Conservation (phyloP, 306 rosid species). For the Dalbergia oliveri region DNA sequence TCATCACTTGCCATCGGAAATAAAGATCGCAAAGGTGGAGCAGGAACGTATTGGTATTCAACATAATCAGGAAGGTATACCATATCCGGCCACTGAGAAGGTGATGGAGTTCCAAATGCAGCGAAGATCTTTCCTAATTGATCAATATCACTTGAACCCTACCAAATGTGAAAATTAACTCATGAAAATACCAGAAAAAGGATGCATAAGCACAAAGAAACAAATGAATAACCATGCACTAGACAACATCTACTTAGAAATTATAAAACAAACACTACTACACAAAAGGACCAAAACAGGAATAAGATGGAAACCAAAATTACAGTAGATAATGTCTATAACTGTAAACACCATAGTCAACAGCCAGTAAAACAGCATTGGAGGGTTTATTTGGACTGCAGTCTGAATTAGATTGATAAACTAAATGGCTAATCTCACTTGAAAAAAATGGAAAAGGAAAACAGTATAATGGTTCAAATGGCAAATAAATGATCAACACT, state of each 20-base stretch:
- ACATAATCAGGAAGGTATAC: constrained; percentile 90
- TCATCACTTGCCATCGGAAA: constrained; percentile 96
- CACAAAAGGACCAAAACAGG: constrained; percentile 12
- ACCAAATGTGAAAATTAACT: constrained; percentile 34
- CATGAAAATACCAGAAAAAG: constrained; percentile 34
- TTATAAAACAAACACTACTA: background rate
- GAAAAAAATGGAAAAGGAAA: background rate
- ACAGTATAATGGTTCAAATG: constrained; percentile 8
- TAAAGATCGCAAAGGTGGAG: constrained; percentile 81
- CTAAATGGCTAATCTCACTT: constrained; percentile 12
- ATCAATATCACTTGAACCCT: constrained; percentile 98
- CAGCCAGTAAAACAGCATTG: constrained; percentile 27
- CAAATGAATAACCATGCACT: constrained; percentile 24
- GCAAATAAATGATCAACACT: constrained; percentile 1
- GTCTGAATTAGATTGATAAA: background rate
- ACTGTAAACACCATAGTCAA: constrained; percentile 24
- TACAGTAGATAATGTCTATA: constrained; percentile 18
- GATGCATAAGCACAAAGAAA: constrained; percentile 27
- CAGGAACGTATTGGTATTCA: constrained; percentile 91
- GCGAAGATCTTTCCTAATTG: constrained; percentile 95
- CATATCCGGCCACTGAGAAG: constrained; percentile 97
- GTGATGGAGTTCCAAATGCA: constrained; percentile 92
- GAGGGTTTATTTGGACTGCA: constrained; percentile 17
- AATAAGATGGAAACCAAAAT: constrained; percentile 23
- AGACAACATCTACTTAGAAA: background rate